Base-by-base conservation (phyloP, 148 eudicot genomes). In the Dysphania ambrosioides region DNA sequence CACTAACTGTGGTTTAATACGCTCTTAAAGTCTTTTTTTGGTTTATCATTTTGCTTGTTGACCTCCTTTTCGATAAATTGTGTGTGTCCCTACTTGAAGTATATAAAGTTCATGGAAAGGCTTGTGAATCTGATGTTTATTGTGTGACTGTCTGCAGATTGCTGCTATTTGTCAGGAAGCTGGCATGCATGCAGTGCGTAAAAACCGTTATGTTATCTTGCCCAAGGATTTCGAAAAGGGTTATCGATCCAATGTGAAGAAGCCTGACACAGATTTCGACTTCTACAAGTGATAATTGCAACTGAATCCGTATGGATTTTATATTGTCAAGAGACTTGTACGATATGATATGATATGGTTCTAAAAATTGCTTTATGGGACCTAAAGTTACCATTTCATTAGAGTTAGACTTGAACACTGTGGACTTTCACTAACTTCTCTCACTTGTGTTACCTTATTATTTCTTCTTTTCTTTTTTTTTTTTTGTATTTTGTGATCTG, bases 201-300 rank as follows among this genome's bases (percentile, higher is more conserved):
- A 91, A 81, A 91, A 90, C 73, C 88, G 90, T 11, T 93, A 93
- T 72, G 96, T 93, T 24, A 86, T 93, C 62, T 87, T 93, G 59
- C 97, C 93, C 0, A 93, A 93, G 70, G 97, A 93, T 73, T 92
- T 92, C 51, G 97, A 92, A 76, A 92, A 90, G 87, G 97, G 96
- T 71, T 90, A 92, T 67, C 79, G 96, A 80, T 80, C 93, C 60
- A 92, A 92, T 32, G 97, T 92, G 11, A 92, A 90, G 93, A 90
- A 92, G 87, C 97, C 96, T 0, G 91, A 90, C 80, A 93, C 97
- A 0, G 93, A 93, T 74, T 92, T 93, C n/a, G 96, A 93, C 56
- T 93, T 90, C 73, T 93, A 90, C 92, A 93, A 90, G 82, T 93
- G 83, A 88, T 73, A 69, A 40, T 31, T 15, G n/a, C 3, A 31